phyloP scores from a whole-genome alignment of 2,329 filamentous ascomycete genomes.

The Botryotinia narcissicola region DNA sequence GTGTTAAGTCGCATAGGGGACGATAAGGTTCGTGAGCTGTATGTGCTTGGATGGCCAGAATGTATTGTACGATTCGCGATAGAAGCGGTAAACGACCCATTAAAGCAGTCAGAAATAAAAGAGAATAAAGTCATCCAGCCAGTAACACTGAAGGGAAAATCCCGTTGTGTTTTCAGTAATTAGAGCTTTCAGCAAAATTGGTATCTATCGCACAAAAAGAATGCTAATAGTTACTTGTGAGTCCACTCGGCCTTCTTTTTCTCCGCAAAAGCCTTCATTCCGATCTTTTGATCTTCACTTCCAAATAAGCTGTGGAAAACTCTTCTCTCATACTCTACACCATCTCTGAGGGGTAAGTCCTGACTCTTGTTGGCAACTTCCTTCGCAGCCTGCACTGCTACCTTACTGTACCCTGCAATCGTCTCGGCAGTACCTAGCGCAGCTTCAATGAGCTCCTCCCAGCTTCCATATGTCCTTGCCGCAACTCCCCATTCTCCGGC shows the following conservation, averaged over 20 bases:
- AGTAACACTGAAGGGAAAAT: background rate
- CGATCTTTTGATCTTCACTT: conserved; percentile 94
- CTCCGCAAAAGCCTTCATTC: conserved; percentile 91
- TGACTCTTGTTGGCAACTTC: conserved; percentile 99
- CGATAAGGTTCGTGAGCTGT: background rate
- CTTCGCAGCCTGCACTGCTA: conserved; percentile 88
- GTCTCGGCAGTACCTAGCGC: conserved; percentile 81
- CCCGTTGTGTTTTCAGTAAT: background rate
- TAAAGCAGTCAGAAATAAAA: background rate
- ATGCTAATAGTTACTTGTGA: conserved; percentile 55
- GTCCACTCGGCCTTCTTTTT: conserved; percentile 93
- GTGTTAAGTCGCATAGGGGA: background rate
- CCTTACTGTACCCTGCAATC: conserved; percentile 80
- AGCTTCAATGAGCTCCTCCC: conserved; percentile 79
- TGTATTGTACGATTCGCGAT: background rate
- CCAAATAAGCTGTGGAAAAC: conserved; percentile 94
- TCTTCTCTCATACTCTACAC: conserved; percentile 90
- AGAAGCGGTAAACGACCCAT: background rate
- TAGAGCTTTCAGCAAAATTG: background rate
- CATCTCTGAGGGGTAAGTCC: conserved; percentile 81
- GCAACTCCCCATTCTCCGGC: conserved; percentile 90
- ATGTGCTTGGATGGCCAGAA: no score
- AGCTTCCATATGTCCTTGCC: conserved; percentile 73
- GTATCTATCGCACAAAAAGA: background rate
- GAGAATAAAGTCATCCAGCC: background rate